Evolutionary conservation across 495 filamentous ascomycete genomes (phyloP).

Genomic region (Penicillium flavigenum): DNA sequence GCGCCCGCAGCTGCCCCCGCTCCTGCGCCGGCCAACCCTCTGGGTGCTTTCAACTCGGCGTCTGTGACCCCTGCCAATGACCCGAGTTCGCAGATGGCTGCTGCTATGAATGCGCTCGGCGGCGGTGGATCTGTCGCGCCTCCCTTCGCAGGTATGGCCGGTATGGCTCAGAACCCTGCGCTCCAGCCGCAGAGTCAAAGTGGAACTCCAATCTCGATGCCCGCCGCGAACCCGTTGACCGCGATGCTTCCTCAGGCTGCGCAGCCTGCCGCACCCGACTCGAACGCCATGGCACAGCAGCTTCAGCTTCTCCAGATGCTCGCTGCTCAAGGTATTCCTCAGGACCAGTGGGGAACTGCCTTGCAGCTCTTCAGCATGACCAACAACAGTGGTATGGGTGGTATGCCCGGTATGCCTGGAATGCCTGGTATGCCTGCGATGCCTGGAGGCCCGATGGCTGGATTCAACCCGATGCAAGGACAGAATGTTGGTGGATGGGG

Average conservation of each 20-base stretch:
- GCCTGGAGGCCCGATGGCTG: conserved; percentile 12
- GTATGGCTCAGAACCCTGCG: conserved; percentile 38
- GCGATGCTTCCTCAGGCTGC: conserved; percentile 47
- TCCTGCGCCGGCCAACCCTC: conserved; percentile 50
- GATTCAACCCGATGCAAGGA: conserved; percentile 26
- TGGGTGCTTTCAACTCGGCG: conserved; percentile 56
- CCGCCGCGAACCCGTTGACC: conserved; percentile 46
- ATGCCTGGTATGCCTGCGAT: conserved; percentile 16
- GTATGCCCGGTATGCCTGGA: conserved; percentile 21
- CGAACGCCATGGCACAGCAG: conserved; percentile 57
- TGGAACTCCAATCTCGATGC: conserved; percentile 43
- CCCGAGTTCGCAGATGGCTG: conserved; percentile 43
- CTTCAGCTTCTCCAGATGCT: conserved; percentile 60
- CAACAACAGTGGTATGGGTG: conserved; percentile 33
- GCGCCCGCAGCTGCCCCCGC: conserved; percentile 54
- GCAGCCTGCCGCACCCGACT: conserved; percentile 34
- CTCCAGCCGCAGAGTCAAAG: conserved; percentile 50
- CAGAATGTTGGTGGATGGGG: conserved; percentile 41
- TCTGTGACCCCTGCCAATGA: conserved; percentile 48
- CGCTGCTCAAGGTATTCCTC: conserved; percentile 56
- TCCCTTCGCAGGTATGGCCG: conserved; percentile 47
- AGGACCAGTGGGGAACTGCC: conserved; percentile 60
- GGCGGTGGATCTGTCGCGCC: conserved; percentile 45
- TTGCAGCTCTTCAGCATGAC: conserved; percentile 49
- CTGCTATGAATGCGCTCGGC: conserved; percentile 61